A percentile compares a stretch with the other conserved stretches of the same genome.
Conservation (phyloP, 1,284 basidiomycete species). For the Rhodofomes roseus region DNA sequence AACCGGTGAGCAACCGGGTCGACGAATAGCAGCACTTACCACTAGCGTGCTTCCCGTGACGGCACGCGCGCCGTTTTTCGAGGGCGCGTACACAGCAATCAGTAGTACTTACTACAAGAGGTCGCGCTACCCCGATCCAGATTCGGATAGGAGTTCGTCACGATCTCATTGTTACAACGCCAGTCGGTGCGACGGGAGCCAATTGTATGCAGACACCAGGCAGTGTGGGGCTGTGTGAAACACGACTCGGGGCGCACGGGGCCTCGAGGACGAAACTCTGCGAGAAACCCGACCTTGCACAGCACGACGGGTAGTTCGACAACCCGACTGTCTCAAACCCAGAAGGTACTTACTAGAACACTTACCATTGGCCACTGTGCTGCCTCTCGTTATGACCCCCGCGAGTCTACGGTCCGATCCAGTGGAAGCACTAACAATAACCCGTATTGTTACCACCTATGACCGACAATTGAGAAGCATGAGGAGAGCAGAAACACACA, state of each 20-base stretch:
- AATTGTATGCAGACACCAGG: not conserved
- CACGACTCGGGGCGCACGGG: not conserved
- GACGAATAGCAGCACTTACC: not conserved
- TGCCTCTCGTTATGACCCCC: not conserved
- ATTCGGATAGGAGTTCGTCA: not conserved
- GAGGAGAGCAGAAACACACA: no score
- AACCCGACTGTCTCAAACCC: not conserved
- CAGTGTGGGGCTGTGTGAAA: not conserved
- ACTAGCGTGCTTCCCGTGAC: not conserved
- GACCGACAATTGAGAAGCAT: no score
- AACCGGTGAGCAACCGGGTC: not conserved
- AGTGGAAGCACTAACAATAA: no score
- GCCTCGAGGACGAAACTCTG: not conserved
- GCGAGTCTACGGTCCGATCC: no score
- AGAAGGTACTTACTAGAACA: not conserved
- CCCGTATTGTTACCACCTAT: no score
- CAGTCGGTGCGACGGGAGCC: not conserved
- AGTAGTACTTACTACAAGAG: not conserved
- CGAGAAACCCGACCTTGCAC: not conserved
- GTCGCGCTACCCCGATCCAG: not conserved
- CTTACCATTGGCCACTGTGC: not conserved
- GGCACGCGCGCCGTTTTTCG: not conserved
- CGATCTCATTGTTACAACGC: not conserved
- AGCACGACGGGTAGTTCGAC: not conserved
- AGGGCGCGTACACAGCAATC: not conserved